Conservation (phyloP, 352 stramenopile species). For the Pythium sp. region DNA sequence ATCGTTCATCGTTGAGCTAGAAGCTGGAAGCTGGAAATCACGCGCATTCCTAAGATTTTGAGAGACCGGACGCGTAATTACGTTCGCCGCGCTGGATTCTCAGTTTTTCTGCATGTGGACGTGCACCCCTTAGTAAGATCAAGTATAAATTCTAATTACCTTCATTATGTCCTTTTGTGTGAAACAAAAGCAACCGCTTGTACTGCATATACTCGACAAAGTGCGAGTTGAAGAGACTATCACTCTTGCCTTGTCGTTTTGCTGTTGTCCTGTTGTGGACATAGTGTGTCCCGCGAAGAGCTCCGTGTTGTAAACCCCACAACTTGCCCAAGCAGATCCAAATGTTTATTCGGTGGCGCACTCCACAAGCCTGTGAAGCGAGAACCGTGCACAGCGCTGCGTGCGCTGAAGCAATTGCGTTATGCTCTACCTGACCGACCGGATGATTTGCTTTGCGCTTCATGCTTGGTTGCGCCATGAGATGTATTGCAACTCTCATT, state of each 20-base stretch:
- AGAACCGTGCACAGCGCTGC: too few species aligned
- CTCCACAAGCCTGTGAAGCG: not conserved
- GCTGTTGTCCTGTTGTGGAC: constrained; percentile 3
- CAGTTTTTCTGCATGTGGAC: too few species aligned
- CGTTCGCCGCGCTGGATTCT: too few species aligned
- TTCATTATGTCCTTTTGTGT: too few species aligned
- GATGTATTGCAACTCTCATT: not conserved
- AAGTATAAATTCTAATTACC: too few species aligned
- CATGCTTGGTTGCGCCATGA: not conserved
- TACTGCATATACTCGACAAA: not conserved
- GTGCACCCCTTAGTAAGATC: too few species aligned
- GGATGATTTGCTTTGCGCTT: not conserved
- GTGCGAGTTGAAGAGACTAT: constrained; percentile 3
- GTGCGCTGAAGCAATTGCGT: not conserved
- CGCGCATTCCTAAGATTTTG: too few species aligned
- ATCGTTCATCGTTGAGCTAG: too few species aligned
- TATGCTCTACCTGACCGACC: not conserved
- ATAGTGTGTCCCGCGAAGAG: not conserved
- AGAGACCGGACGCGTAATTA: too few species aligned
- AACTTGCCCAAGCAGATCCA: not conserved
- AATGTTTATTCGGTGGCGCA: not conserved
- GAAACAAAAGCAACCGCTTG: not conserved
- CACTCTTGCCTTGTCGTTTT: not conserved
- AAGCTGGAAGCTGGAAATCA: too few species aligned
- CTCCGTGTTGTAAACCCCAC: not conserved